Base-by-base conservation (phyloP, 2,329 filamentous ascomycete genomes). In the Xylaria sp. region DNA sequence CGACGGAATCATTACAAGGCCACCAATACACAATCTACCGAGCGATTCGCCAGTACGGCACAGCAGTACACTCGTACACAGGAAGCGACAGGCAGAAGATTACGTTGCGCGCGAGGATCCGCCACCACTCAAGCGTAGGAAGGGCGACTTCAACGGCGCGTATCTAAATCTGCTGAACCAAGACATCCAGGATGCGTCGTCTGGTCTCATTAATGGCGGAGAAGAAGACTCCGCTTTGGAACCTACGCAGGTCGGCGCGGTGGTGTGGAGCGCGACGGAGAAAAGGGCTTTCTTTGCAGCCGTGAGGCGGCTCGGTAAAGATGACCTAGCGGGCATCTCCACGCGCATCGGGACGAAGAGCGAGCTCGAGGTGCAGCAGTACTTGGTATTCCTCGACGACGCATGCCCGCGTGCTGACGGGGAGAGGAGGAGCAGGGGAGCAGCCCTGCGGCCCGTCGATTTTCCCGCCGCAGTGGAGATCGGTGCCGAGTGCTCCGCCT, bases 381-480 rank as follows among this genome's bases (percentile, higher is more conserved):
- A 94, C 77, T 78, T 97, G 4, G 76, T 83, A 7, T 78, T 92
- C 0, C 84, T 98, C 5, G 83, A 89, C 10, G 83, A 89, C 10
- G 81, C 85, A 23, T 81, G 9, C n/a, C 8, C 84, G 48, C 82
- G 82, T 50, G 74, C 75, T 20, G 73, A 78, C 57, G 71, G 74
- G 10, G 78, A 62, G 28, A 72, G 77, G 34, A 73, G 77, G 69
- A 60, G 65, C 10, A 37, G 10, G 67, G 62, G 77, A 68, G 61
- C 65, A 67, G 62, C 63, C 31, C 72, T 88, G 37, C 79, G 82
- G 31, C 77, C 85, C 63, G 81, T 83, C 12, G 89, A 94, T 64
- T 82, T 93, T 1, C 90, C 91, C 0, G 90, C 92, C 1, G 94
- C 94, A 0, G 76, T 87, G 1, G 94, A 98, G 78, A 80, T 97